Evolutionary conservation across 2,329 filamentous ascomycete genomes (phyloP), one percentile per base, ranked within the genome.

Genomic region (Aspergillus intermedius): DNA sequence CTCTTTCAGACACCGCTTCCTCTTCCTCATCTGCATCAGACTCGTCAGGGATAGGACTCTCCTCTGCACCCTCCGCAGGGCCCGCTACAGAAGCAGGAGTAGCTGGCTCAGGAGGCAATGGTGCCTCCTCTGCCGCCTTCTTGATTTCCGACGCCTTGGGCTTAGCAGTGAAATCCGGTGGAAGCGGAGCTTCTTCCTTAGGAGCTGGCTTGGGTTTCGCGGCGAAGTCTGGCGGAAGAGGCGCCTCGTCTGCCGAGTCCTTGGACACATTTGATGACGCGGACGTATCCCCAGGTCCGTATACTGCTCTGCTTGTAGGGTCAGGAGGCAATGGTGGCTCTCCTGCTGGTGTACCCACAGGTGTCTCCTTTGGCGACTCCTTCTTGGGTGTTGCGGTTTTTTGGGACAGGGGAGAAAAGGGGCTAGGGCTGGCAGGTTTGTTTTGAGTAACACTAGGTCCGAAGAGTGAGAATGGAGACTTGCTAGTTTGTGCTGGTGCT

Each of bases 281-380:
- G 3, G 74, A 74, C n/a, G 73, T 75, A 50, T 77, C 74, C 4
- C 73, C 74, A 22, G 73, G 66, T 7, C 68, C 68, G 57, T 75
- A 76, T 10, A 56, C 64, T 34, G 64, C 65, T 57, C 69, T 74
- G 51, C 71, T 76, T n/a, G 71, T 73, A 4, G 74, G 54, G 37
- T 76, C 73, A 13, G 74, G 74, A 4, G 74, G 74, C 32, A 77
- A 58, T 8, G 74, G 74, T 22, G 63, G 51, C 34, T 63, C 56
- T 15, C 64, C 57, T 22, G 64, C 48, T 34, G 68, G 61, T 8
- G 65, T 64, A 3, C 53, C 52, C 21, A 63, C 56, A n/a, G 57
- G 55, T 22, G 15, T 30, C 39, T 67, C 64, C 13, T 57, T 59
- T 28, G 61, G 56, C 17, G 54, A 57, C 44, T 69, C 66, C 49